Base-by-base conservation (phyloP, 306 rosid genomes). In the Hippophae tibetana region DNA sequence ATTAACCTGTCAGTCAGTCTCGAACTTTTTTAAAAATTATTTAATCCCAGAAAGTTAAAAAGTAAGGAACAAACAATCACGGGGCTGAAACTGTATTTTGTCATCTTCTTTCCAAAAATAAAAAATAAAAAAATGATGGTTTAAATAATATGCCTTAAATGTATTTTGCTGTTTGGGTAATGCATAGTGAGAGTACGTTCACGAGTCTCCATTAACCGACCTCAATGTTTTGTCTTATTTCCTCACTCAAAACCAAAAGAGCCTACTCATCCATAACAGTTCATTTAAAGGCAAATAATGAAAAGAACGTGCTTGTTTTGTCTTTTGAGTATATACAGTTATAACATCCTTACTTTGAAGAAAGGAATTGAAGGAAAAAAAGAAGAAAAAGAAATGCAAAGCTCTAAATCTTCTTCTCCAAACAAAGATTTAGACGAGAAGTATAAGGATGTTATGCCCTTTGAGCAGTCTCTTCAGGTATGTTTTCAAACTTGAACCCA, bases 381-480 rank as follows among this genome's bases (percentile, higher is more conserved):
- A 59, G 41, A 8, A 13, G 56, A 41, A 45, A 61, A 66, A 47
- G 58, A 60, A 69, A 82, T 81, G 89, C 61, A 76, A 67, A 57
- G 64, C 58, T 63, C 69, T 14, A 71, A 66, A 63, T 59, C 85
- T 60, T 51, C 69, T 50, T 64, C 72, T 12, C 57, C 31, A 75
- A 61, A 71, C 64, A 79, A 75, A 69, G 65, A 75, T 70, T 67
- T 41, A 54, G 87, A 81, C 64, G 63, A 54, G 5, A 69, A 76
- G 67, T 57, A 56, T 1, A 79, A 63, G 49, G 86, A 79, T 53
- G 51, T 62, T 64, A 59, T 56, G 42, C 62, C 18, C 61, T 92
- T 92, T 75, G 76, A 57, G 13, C 83, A 67, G 31, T 86, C 90
- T 63, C 89, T 92, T 40, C 77, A 75, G 93, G 98, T 92, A 79